These are phyloP conservation scores for Blastomyces parvus DNA, from an alignment of 2,329 filamentous ascomycete genomes.

Conservation along the genomic window DNA sequence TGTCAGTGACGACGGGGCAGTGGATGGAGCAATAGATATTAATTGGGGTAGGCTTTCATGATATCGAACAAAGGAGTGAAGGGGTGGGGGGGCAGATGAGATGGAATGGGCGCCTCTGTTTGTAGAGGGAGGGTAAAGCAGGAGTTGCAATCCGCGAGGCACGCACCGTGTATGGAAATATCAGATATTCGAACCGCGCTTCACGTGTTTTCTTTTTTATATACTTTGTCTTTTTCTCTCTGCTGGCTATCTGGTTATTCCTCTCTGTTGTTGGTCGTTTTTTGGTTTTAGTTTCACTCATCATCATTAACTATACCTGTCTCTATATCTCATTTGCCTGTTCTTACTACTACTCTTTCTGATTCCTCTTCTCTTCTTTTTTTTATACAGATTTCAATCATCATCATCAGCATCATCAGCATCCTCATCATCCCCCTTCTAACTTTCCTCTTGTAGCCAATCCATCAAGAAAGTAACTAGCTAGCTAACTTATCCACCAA, in stretches of 20 bases:
- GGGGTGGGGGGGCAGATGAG: not conserved
- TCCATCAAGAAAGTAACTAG: too few relatives aligned
- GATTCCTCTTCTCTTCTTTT: too few relatives aligned
- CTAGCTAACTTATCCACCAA: too few relatives aligned
- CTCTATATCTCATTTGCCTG: not conserved
- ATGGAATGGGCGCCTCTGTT: not conserved
- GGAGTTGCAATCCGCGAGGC: not conserved
- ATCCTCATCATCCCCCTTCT: too few relatives aligned
- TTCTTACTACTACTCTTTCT: too few relatives aligned
- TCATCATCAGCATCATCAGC: too few relatives aligned
- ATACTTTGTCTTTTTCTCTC: not conserved
- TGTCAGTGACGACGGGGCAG: not conserved
- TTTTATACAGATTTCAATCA: too few relatives aligned
- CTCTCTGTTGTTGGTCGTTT: not conserved
- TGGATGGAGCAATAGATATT: not conserved
- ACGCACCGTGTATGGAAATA: not conserved
- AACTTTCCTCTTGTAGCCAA: too few relatives aligned
- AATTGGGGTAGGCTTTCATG: not conserved
- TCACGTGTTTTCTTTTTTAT: not conserved
- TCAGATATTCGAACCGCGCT: not conserved
- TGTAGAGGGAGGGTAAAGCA: not conserved
- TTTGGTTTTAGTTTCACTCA: not conserved
- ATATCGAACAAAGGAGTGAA: not conserved
- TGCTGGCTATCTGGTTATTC: not conserved
- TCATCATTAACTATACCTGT: not conserved